Percentiles rank a stretch among this genome's conserved stretches.
Conservation (phyloP, 2,329 filamentous ascomycete species). For the Monosporascus sp. region DNA sequence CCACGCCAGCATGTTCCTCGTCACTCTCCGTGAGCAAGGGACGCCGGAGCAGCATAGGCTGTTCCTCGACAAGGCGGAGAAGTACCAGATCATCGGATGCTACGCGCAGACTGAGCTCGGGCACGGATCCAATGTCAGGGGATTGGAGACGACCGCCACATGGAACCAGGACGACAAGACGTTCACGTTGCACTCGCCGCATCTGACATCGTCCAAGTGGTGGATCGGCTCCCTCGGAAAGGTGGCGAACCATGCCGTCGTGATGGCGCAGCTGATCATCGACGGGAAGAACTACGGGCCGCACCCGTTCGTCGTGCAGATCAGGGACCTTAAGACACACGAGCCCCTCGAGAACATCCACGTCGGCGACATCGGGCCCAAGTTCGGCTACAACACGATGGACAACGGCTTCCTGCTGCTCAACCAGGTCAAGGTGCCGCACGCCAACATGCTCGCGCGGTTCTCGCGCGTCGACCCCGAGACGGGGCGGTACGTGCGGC, state of each 20-base stretch:
- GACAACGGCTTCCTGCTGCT: constrained; percentile 77
- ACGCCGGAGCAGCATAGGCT: constrained; percentile 68
- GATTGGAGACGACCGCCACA: constrained; percentile 66
- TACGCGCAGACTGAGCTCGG: constrained; percentile 79
- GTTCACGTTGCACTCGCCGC: constrained; percentile 68
- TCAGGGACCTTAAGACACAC: constrained; percentile 66
- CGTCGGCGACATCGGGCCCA: constrained; percentile 76
- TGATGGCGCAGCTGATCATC: constrained; percentile 72
- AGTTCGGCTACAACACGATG: constrained; percentile 77
- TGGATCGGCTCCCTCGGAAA: constrained; percentile 77
- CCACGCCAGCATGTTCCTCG: constrained; percentile 51
- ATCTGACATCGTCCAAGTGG: constrained; percentile 74
- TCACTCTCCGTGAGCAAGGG: constrained; percentile 64
- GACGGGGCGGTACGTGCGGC: constrained; percentile 63
- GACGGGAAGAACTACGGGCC: constrained; percentile 65
- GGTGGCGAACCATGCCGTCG: constrained; percentile 70
- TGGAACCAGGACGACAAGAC: constrained; percentile 71
- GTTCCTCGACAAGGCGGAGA: constrained; percentile 63
- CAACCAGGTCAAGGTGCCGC: constrained; percentile 70
- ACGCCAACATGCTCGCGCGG: constrained; percentile 67
- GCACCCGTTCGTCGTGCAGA: constrained; percentile 73
- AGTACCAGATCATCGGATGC: constrained; percentile 70
- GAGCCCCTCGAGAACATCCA: constrained; percentile 63
- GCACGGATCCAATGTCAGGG: constrained; percentile 71
- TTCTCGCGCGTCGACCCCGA: constrained; percentile 65